Base-by-base conservation (phyloP, 2,329 filamentous ascomycete genomes). In the Colletotrichum chrysophilum region DNA sequence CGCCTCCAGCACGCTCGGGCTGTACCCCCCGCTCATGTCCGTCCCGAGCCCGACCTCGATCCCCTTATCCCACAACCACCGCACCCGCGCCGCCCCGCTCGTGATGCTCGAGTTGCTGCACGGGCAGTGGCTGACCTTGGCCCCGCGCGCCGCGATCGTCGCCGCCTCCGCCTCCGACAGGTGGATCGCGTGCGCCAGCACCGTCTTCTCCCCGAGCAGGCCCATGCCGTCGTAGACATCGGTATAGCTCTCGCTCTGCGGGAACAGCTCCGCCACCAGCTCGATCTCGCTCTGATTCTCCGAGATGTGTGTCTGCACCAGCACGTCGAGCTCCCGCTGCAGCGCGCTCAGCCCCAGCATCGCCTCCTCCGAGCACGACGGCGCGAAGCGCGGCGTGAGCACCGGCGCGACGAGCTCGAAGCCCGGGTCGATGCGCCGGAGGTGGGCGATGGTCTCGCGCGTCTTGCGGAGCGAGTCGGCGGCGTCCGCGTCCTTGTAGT, bases 11-110 rank as follows among this genome's bases (percentile, higher is more conserved):
- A 98, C 91, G 76, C 92, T 95, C 0, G 95, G 90, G 71, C 92
- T 94, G 83, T 96, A 98, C 0, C 97, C 97, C 4, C 96, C 97
- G 79, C 92, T 94, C 74, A 98, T 92, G 83, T 99, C 97, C 0
- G 96, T 98, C 0, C 97, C 97, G 0, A 99, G 86, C 0, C 97
- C 96, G 7, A 98, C 92, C 0, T 91, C 92, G 61, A 98, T 89
- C 0, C 95, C 95, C 68, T 90, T 89, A 26, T 95, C 90, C 68
- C 98, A 88, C 79, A 98, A 83, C 84, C 90, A 90, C 21, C 96
- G 89, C 3, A 99, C 93, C 5, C 91, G 92, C 10, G 95, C 94
- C 65, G 93, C 90, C 0, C 97, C 97, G 34, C 92, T 95, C 2
- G 95, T 95, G 65, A 99, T 88, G 1, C 94, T 92, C 7, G 92